Evolutionary conservation across 192 early-diverging fungal genomes (phyloP), one percentile per base, ranked within the genome.

Genomic region (Umbelopsis isabellina): DNA sequence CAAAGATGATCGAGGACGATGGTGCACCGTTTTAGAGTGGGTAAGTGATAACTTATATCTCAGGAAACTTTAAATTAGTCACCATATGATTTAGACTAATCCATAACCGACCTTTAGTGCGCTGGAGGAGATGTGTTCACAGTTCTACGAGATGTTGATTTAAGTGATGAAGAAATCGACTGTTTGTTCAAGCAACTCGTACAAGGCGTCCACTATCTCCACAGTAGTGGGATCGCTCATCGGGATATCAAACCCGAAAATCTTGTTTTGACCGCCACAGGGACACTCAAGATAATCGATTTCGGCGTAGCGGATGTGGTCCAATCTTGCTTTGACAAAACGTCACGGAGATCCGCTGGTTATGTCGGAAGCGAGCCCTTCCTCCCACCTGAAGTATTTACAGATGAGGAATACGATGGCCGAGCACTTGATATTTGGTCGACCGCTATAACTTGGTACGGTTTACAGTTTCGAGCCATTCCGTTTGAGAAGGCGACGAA

Each of bases 221-320:
- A 99, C 76, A 85, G 84, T 16, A 89, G 93, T 79, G 97, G 97
- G 52, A 94, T 99, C 10, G 94, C 94, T 53, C 97, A 99, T 82
- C 88, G 90, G 65, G 89, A 93, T 67, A 86, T 91, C 75, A 91
- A 90, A 77, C 86, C 90, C 4, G 88, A 98, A 75, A 99, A 99
- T 82, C 69, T 98, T 46, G 83, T 99, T 10, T 80, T 99, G 72
- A 91, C 93, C 72, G 82, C 78, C 3, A 74, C 85, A 21, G 89
- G 90, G 65, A 86, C 86, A 20, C 74, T 99, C 67, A 99, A 99
- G 81, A 95, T 99, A 73, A 94, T 96, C 6, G 97, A 99, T 82
- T 99, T 99, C 86, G 97, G 97, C 22, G 94, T 97, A 4, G 91
- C 93, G 2, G 93, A 95, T 72, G 97, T 98, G 9, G 95, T 98